A percentile compares a stretch with the other conserved stretches of the same genome.
Conservation (phyloP, 345 rosid genomes). For the Bruguiera parviflora region DNA sequence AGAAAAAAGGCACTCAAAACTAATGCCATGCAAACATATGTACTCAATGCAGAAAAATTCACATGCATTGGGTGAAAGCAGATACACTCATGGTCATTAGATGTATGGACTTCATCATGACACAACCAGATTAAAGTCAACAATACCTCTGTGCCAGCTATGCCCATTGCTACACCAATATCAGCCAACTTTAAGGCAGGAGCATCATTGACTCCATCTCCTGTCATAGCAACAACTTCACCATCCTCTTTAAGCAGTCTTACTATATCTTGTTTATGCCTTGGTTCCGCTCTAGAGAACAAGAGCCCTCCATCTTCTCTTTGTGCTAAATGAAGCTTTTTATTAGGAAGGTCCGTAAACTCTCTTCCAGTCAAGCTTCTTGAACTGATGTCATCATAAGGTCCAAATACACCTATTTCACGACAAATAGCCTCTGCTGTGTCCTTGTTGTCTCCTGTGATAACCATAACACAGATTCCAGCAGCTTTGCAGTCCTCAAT, state of each 20-base stretch:
- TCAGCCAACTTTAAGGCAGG: conserved; percentile 98
- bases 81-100: not conserved
- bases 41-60: no score
- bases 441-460: conserved; percentile 90
- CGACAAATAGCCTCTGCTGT: conserved; percentile 96
- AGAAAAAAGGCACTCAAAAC: no score
- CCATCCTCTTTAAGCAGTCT: conserved; percentile 93
- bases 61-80: no score
- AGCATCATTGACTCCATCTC: conserved; percentile 98
- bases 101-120: not conserved
- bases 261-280: conserved; percentile 96
- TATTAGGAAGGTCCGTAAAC: conserved; percentile 55
- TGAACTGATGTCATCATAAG: conserved; percentile 52
- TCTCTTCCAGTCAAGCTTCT: conserved; percentile 84
- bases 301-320: conserved; percentile 56
- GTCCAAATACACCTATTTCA: conserved; percentile 89
- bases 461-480: conserved; percentile 96
- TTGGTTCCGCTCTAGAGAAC: conserved; percentile 97
- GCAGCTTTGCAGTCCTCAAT: conserved; percentile 94
- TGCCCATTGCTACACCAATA: conserved; percentile 98
- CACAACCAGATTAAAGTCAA: not conserved
- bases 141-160: conserved; percentile 87
- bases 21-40: no score
- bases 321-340: conserved; percentile 60
- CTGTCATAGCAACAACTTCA: conserved; percentile 99